These are phyloP conservation scores for Dactylella cylindrospora DNA, from an alignment of 2,329 filamentous ascomycete genomes.

Conservation along the genomic window DNA sequence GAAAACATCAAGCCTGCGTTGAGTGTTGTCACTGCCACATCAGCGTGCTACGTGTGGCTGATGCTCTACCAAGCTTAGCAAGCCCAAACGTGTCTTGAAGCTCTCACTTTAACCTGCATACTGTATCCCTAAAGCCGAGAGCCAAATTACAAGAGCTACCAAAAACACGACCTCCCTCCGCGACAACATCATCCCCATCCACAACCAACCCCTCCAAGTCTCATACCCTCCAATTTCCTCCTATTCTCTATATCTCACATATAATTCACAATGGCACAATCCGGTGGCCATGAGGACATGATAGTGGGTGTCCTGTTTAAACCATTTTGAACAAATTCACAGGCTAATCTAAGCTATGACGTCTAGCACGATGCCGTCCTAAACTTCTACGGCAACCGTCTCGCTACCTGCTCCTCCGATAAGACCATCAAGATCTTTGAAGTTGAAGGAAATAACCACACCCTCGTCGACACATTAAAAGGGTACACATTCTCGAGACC, in stretches of 20 bases:
- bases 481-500: conserved; percentile 70
- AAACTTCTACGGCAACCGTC: conserved; percentile 94
- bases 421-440: conserved; percentile 99
- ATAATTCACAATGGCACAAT: conserved; percentile 40
- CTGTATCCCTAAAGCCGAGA: conserved; percentile 44
- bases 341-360: too few relatives aligned
- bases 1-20: not conserved
- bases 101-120: conserved; percentile 24
- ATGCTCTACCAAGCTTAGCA: too few relatives aligned
- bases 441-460: conserved; percentile 88
- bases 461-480: conserved; percentile 87
- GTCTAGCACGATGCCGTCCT: conserved; percentile 90
- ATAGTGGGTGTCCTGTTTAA: conserved; percentile 29
- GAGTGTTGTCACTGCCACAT: conserved; percentile 29
- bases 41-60: conserved; percentile 13
- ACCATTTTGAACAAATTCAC: too few relatives aligned
- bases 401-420: conserved; percentile 96
- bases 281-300: conserved; percentile 44
- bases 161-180: not conserved
- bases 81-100: conserved; percentile 45
- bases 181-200: conserved; percentile 1
- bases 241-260: conserved; percentile 1
- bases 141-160: too few relatives aligned
- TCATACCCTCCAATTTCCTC: conserved; percentile 4
- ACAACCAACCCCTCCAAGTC: conserved; percentile 10